phyloP scores from a whole-genome alignment of 2,329 filamentous ascomycete species.

The Coleophoma cylindrospora region DNA sequence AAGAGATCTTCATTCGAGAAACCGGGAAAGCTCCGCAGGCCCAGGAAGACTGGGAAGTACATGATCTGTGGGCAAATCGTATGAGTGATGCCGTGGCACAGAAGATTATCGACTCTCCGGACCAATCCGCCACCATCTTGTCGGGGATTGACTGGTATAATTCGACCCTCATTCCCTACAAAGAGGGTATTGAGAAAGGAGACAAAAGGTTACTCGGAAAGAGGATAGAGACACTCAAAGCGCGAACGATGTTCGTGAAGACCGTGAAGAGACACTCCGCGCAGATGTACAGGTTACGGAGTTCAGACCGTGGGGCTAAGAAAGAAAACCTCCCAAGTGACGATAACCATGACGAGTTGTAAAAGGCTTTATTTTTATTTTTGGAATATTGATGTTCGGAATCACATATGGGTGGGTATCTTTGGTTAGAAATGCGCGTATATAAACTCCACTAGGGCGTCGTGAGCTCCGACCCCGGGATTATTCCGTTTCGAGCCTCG shows the following conservation, averaged over 20 bases:
- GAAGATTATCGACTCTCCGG: conserved; percentile 33
- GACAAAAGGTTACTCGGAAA: conserved; percentile 40
- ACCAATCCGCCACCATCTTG: conserved; percentile 10
- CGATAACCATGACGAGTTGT: not conserved
- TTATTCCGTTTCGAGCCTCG: no score
- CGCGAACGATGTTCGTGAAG: conserved; percentile 33
- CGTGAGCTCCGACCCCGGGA: no score
- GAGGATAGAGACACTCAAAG: conserved; percentile 32
- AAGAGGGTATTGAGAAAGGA: conserved; percentile 34
- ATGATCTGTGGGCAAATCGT: conserved; percentile 46
- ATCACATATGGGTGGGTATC: no score
- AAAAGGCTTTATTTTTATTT: not conserved
- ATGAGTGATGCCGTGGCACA: conserved; percentile 38
- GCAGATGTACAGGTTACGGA: conserved; percentile 30
- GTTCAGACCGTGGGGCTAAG: not conserved
- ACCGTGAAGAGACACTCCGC: conserved; percentile 36
- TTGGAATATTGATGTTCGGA: no score
- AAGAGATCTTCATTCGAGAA: conserved; percentile 45
- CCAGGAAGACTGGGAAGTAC: conserved; percentile 39
- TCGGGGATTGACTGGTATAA: conserved; percentile 32
- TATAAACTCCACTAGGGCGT: no score
- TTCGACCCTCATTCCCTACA: conserved; percentile 37
- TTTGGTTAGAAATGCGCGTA: no score
- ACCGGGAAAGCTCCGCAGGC: conserved; percentile 31
- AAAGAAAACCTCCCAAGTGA: not conserved